Base-by-base conservation (phyloP, 805 yeast species). In the Kuraishia hungarica region DNA sequence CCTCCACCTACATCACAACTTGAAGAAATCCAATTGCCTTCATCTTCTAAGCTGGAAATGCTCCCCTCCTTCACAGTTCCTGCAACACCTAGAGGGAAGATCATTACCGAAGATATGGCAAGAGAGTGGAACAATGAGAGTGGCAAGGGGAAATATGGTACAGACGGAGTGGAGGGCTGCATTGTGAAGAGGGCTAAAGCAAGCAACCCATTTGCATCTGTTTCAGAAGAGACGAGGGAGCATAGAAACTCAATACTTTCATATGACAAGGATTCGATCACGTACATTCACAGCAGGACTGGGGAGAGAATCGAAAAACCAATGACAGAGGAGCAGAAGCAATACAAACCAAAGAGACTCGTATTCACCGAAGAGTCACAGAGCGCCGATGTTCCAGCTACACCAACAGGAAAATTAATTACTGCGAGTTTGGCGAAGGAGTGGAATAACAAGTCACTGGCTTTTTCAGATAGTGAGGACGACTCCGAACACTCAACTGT, bases 271-370 rank as follows among this genome's bases (percentile, higher is more conserved):
- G 11, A 55, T 53, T 29, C 72, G 51, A 64, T 73, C 53, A 80
- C 77, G 57, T 62, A 70, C 56, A 59, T 75, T 35, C 71, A 76
- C 61, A 71, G 68, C 56, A 71, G 70, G 53, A 75, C 78, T 0
- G 81, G 80, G 2, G 67, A 74, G 55, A 67, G 66, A 26, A 61
- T 66, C 6, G 61, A 66, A 10, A 61, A 64, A 51, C 60, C 62
- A 35, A 58, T 76, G 47, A 64, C 69, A 22, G 66, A 65, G 17
- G 58, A 57, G 10, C 72, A 75, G 51, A 61, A 65, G 50, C 61
- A 61, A 6, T 64, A 75, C 48, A 72, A 70, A 60, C 81, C 82
- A 0, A 74, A 66, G 53, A 66, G 62, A 51, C 61, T 77, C 46
- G 62, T 63, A 39, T 73, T 73, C 54, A 60, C 53, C 17, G 51